Evolutionary conservation across 805 yeast species (phyloP).

Genomic region (Zygosaccharomyces kombuchaensis): DNA sequence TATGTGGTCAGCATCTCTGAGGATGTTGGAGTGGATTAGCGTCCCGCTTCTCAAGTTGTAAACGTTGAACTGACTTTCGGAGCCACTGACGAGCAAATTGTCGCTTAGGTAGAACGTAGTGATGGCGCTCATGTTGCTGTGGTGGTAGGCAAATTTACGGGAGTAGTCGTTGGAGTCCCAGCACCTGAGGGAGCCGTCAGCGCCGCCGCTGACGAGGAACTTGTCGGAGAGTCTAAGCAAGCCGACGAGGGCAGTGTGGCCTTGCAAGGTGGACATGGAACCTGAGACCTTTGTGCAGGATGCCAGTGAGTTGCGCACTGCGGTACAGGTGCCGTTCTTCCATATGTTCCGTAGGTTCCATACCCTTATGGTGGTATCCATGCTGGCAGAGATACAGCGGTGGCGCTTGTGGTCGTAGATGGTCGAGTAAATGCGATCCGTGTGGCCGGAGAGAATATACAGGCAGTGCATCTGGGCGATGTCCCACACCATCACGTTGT

Average conservation of each 20-base stretch:
- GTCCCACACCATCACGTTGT: constrained; percentile 90
- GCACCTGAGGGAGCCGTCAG: constrained; percentile 84
- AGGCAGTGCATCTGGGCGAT: constrained; percentile 67
- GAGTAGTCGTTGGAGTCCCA: constrained; percentile 85
- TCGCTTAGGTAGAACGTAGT: constrained; percentile 92
- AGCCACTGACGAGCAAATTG: constrained; percentile 79
- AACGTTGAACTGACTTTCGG: constrained; percentile 78
- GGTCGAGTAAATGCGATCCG: constrained; percentile 84
- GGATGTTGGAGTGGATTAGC: constrained; percentile 62
- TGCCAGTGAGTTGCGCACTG: constrained; percentile 21
- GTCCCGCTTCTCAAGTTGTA: constrained; percentile 82
- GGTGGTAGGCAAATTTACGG: constrained; percentile 60
- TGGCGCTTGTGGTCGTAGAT: constrained; percentile 71
- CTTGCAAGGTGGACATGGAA: constrained; percentile 61
- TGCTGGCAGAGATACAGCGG: constrained; percentile 84
- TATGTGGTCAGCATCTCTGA: constrained; percentile 75
- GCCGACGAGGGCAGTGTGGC: constrained; percentile 89
- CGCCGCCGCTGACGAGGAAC: constrained; percentile 88
- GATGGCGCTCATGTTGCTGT: constrained; percentile 79
- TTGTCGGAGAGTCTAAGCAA: constrained; percentile 71
- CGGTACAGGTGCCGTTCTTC: constrained; percentile 36
- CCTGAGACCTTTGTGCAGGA: constrained; percentile 30
- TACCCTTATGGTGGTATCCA: constrained; percentile 81
- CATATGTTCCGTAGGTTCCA: constrained; percentile 85
- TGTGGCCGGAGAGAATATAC: constrained; percentile 75